Evolutionary conservation across 1,139 yeast genomes (phyloP).

Genomic region (Saccharomyces hybrid): DNA sequence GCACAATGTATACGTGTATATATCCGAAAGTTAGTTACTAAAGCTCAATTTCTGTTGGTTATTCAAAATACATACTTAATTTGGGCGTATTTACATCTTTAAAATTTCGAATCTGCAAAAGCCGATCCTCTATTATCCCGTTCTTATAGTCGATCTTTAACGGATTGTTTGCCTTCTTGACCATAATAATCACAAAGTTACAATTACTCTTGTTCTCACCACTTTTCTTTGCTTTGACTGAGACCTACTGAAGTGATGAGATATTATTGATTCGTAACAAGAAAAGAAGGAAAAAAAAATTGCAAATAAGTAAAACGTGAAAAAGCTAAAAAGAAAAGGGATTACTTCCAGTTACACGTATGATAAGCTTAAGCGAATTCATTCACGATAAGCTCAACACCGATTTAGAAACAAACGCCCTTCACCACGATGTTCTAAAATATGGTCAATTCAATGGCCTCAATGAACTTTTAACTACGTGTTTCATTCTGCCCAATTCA

Average conservation of each 20-base stretch:
- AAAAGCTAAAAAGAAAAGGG: not conserved
- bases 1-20: not conserved
- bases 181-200: slow-evolving; percentile 23
- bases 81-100: slow-evolving; percentile 29
- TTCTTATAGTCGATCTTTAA: slow-evolving; percentile 41
- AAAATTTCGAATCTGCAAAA: slow-evolving; percentile 43
- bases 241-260: not conserved
- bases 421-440: not conserved
- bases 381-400: not conserved
- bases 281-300: not conserved
- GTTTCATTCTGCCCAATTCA: slow-evolving; percentile 12
- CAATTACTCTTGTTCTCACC: no score
- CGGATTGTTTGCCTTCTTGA: slow-evolving; percentile 31
- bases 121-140: slow-evolving; percentile 41
- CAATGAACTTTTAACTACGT: slow-evolving; percentile 7
- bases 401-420: not conserved
- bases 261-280: not conserved
- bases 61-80: slow-evolving; percentile 27
- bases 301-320: not conserved
- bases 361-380: not conserved
- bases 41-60: not conserved
- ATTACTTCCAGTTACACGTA: not conserved
- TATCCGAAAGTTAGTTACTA: slow-evolving; percentile 1
- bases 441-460: slow-evolving; percentile 9
- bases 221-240: not conserved